A percentile compares a stretch with the other conserved stretches of the same genome.
These are phyloP conservation scores for Diaporthe vaccinii DNA, from an alignment of 2,329 filamentous ascomycete species.

Conservation along the genomic window DNA sequence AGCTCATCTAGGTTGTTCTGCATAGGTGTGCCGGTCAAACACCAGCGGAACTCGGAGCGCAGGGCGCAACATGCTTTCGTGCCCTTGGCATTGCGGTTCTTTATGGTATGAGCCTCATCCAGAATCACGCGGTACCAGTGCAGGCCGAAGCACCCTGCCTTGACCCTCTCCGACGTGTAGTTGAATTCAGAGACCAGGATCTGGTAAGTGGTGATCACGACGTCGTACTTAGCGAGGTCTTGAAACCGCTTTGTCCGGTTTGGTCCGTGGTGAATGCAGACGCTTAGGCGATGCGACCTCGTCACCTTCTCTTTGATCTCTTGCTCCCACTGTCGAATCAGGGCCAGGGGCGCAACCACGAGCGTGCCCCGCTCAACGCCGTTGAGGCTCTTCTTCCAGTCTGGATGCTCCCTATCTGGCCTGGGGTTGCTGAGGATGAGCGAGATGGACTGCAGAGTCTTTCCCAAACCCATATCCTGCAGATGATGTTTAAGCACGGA, in stretches of 20 bases:
- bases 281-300: conserved; percentile 77
- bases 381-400: conserved; percentile 77
- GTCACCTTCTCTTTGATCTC: conserved; percentile 89
- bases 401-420: conserved; percentile 69
- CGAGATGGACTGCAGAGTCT: conserved; percentile 94
- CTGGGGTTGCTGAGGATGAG: conserved; percentile 87
- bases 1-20: conserved; percentile 98
- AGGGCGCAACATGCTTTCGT: conserved; percentile 93
- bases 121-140: conserved; percentile 97
- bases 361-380: conserved; percentile 83
- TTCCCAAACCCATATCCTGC: conserved; percentile 93
- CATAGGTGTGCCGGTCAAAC: conserved; percentile 95
- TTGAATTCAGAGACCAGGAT: conserved; percentile 93
- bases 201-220: conserved; percentile 97
- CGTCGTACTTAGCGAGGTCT: conserved; percentile 87
- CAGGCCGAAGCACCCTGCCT: conserved; percentile 88
- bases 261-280: conserved; percentile 92
- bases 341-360: conserved; percentile 90
- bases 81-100: conserved; percentile 96
- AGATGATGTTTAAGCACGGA: background rate
- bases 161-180: conserved; percentile 73
- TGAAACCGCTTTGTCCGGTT: conserved; percentile 83
- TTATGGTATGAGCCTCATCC: conserved; percentile 98
- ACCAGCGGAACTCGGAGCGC: conserved; percentile 92
- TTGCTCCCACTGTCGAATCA: conserved; percentile 97